Conservation (phyloP, 2,329 filamentous ascomycete species). For the Capronia coronata region DNA sequence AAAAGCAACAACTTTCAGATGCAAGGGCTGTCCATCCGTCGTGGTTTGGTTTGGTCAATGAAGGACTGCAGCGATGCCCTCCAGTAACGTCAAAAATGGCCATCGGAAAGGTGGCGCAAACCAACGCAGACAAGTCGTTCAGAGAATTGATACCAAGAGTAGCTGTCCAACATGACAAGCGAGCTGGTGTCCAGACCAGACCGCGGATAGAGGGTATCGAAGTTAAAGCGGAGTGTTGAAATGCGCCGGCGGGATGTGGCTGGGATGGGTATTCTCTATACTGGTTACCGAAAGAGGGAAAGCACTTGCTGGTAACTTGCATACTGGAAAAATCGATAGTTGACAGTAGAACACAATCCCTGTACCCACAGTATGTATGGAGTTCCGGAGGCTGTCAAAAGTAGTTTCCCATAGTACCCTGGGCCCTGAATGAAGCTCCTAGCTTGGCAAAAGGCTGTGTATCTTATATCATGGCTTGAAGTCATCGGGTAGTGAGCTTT, state of each 20-base stretch:
- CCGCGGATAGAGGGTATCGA: neutral
- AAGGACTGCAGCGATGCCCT: too few relatives aligned
- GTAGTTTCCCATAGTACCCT: neutral
- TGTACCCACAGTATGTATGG: neutral
- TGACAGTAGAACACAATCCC: neutral
- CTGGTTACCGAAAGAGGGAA: neutral
- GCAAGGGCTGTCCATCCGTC: too few relatives aligned
- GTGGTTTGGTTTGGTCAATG: too few relatives aligned
- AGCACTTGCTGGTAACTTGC: neutral
- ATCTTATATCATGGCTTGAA: neutral
- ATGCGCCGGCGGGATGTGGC: neutral
- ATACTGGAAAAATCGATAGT: neutral
- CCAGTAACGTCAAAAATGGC: too few relatives aligned
- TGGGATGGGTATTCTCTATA: neutral
- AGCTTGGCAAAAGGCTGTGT: neutral
- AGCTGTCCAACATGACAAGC: too few relatives aligned
- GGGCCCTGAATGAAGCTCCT: neutral
- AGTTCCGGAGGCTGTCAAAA: neutral
- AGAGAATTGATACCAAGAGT: too few relatives aligned
- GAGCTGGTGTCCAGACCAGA: too few relatives aligned
- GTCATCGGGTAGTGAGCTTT: neutral
- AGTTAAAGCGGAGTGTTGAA: neutral
- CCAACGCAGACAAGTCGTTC: too few relatives aligned
- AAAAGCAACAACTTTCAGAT: neutral
- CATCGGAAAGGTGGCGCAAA: too few relatives aligned